These are phyloP conservation scores for Tritrichomonas foetus DNA, from an alignment of 208 protist species.

Conservation along the genomic window DNA sequence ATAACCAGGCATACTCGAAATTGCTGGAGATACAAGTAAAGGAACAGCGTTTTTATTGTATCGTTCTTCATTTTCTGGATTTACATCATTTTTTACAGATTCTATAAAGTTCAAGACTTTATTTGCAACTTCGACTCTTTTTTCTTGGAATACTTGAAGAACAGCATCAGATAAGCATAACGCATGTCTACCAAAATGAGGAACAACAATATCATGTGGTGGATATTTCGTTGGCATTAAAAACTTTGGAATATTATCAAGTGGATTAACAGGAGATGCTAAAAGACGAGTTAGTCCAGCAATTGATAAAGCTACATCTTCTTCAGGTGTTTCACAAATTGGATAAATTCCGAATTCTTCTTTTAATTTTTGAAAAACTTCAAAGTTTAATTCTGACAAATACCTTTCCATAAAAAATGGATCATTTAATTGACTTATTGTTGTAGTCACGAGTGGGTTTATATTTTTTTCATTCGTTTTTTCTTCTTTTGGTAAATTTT, in stretches of 20 bases:
- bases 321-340: neutral
- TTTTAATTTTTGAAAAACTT: neutral
- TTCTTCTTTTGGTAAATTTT: neutral
- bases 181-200: neutral
- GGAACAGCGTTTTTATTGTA: neutral
- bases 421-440: neutral
- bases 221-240: neutral
- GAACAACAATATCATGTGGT: neutral
- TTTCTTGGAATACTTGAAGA: neutral
- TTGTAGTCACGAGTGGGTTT: neutral
- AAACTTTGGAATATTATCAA: neutral
- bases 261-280: neutral
- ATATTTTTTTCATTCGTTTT: neutral
- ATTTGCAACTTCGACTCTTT: neutral
- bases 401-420: neutral
- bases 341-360: neutral
- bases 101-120: neutral
- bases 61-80: neutral
- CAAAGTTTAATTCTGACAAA: neutral
- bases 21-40: neutral
- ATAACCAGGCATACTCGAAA: neutral
- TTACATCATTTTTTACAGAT: neutral
- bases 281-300: neutral
- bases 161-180: neutral
- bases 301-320: neutral